Evolutionary conservation across 306 rosid species (phyloP).

Genomic region (Neltuma alba): DNA sequence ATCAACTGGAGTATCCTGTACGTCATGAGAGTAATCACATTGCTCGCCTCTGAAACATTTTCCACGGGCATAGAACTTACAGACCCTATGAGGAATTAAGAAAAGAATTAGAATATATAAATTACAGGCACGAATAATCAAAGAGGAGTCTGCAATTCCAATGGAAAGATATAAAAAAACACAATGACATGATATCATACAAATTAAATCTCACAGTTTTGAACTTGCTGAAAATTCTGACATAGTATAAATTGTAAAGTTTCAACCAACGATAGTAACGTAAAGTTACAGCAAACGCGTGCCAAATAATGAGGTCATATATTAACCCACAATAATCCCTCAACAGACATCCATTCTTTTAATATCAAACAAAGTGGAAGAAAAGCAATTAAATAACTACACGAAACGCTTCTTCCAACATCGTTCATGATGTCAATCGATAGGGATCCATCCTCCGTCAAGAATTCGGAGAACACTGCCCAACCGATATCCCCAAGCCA

Average conservation of each 20-base stretch:
- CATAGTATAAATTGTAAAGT: background rate
- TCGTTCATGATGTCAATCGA: background rate
- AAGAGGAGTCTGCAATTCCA: background rate
- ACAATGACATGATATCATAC: slow-evolving; percentile 2
- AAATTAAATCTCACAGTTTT: slow-evolving; percentile 19
- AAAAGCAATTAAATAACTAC: background rate
- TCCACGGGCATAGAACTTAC: slow-evolving; percentile 92
- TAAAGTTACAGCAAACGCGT: background rate
- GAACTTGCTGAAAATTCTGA: slow-evolving; percentile 6
- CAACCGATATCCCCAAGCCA: background rate
- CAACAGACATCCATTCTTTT: background rate
- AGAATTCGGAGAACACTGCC: background rate
- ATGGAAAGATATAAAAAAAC: background rate
- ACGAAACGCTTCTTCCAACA: background rate
- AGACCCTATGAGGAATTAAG: slow-evolving; percentile 40
- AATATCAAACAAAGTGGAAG: background rate
- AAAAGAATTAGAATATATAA: background rate
- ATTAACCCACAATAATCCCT: background rate
- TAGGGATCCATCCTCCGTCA: background rate
- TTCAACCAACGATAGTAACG: background rate
- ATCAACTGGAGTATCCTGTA: slow-evolving; percentile 52
- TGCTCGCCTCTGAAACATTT: slow-evolving; percentile 86
- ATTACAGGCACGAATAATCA: background rate
- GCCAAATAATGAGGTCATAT: slow-evolving; percentile 4
- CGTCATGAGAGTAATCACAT: slow-evolving; percentile 80